Evolutionary conservation across 2,329 filamentous ascomycete species (phyloP).

Genomic region (Fonsecaea multimorphosa): DNA sequence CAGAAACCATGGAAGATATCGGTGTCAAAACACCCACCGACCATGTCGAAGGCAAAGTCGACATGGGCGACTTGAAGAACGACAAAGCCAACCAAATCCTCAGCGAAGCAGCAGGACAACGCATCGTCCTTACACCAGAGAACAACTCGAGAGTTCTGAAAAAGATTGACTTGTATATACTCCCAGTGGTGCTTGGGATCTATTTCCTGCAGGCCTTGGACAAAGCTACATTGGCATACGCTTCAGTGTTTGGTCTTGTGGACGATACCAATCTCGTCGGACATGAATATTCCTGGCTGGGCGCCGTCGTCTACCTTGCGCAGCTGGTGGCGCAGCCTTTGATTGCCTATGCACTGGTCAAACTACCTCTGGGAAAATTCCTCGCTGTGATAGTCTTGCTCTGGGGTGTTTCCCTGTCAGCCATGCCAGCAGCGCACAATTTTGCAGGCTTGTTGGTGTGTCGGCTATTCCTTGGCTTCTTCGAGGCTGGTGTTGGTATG

Average conservation of each 20-base stretch:
- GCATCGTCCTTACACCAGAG: conserved; percentile 57
- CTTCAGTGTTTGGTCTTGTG: conserved; percentile 68
- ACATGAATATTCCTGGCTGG: conserved; percentile 61
- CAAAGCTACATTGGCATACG: conserved; percentile 61
- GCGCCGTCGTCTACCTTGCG: conserved; percentile 60
- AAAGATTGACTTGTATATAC: conserved; percentile 58
- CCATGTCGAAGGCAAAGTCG: conserved; percentile 27
- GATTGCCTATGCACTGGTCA: conserved; percentile 63
- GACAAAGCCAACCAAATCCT: conserved; percentile 60
- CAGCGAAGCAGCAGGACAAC: conserved; percentile 53
- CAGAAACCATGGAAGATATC: conserved; percentile 22
- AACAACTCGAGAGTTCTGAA: conserved; percentile 60
- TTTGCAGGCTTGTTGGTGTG: conserved; percentile 48
- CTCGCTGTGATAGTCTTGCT: conserved; percentile 58
- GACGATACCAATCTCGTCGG: conserved; percentile 63
- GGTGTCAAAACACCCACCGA: conserved; percentile 25
- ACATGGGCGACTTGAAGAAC: conserved; percentile 36
- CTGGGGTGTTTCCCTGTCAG: conserved; percentile 60
- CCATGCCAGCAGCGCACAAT: conserved; percentile 59
- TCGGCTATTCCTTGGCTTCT: conserved; percentile 63
- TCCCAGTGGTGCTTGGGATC: conserved; percentile 63
- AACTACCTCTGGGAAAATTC: conserved; percentile 66
- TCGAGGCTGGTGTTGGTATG: conserved; percentile 54
- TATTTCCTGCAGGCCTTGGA: conserved; percentile 70
- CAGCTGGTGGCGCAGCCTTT: conserved; percentile 61